Conservation (phyloP, 192 early-diverging fungal genomes). For the Coemansia sp. region DNA sequence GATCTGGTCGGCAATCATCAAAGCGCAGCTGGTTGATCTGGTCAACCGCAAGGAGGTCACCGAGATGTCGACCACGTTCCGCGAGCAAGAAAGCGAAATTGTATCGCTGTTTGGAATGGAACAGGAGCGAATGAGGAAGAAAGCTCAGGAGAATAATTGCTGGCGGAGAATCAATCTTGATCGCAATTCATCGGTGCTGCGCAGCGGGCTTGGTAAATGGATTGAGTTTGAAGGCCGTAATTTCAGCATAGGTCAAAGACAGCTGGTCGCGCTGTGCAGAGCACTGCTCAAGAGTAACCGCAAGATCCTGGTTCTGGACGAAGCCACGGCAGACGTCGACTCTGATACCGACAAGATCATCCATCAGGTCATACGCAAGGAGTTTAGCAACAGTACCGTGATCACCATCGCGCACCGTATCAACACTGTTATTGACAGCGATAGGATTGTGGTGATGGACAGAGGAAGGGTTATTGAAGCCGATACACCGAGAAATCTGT, state of each 20-base stretch:
- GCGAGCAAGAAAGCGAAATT: constrained; percentile 4
- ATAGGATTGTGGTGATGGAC: constrained; percentile 68
- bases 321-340: constrained; percentile 65
- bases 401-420: constrained; percentile 68
- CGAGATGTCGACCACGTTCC: not conserved
- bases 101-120: constrained; percentile 3
- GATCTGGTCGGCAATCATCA: constrained; percentile 13
- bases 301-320: constrained; percentile 62
- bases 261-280: constrained; percentile 61
- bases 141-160: not conserved
- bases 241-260: constrained; percentile 54
- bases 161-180: constrained; percentile 18
- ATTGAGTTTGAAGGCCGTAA: constrained; percentile 11
- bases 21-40: constrained; percentile 11
- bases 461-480: constrained; percentile 8
- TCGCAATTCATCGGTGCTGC: constrained; percentile 2
- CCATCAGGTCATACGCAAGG: constrained; percentile 28
- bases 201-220: constrained; percentile 22
- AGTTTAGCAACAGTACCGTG: constrained; percentile 52
- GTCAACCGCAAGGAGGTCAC: constrained; percentile 12
- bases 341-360: not conserved
- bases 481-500: not conserved
- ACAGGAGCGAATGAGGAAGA: constrained; percentile 9
- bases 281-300: constrained; percentile 53
- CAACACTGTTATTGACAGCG: constrained; percentile 63